Percentiles rank a stretch among this genome's conserved stretches.
These are phyloP conservation scores for Monoraphidium neglectum DNA, from an alignment of 139 green algal genomes.

Conservation along the genomic window DNA sequence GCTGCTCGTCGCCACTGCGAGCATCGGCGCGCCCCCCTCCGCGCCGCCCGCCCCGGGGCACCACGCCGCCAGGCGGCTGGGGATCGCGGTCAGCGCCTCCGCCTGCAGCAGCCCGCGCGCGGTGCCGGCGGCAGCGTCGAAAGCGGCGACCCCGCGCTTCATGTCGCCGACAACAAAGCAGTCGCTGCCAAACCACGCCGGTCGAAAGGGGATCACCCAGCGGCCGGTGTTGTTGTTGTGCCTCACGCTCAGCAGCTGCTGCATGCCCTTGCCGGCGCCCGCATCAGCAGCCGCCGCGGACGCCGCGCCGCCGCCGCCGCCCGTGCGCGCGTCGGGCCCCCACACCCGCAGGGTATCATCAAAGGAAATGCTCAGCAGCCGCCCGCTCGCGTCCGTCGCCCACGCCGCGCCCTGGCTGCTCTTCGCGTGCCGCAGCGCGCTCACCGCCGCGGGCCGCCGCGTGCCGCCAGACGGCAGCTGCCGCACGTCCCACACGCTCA, in stretches of 20 bases:
- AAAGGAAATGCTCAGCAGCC: constrained; percentile 61
- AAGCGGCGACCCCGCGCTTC: constrained; percentile 43
- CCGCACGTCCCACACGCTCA: constrained; percentile 68
- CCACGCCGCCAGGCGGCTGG: constrained; percentile 38
- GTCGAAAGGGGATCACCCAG: constrained; percentile 44
- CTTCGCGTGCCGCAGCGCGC: constrained; percentile 38
- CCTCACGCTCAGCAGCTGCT: constrained; percentile 25
- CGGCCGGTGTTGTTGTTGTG: constrained; percentile 57
- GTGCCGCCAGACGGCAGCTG: constrained; percentile 26
- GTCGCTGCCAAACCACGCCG: constrained; percentile 40
- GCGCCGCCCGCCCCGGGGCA: neutral
- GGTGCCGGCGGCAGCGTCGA: neutral
- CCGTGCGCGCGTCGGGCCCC: no score
- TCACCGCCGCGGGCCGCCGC: constrained; percentile 40
- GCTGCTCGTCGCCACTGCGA: constrained; percentile 47
- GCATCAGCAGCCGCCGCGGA: no score
- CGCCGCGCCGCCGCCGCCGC: no score
- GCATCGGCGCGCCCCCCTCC: constrained; percentile 1
- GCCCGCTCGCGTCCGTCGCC: constrained; percentile 53
- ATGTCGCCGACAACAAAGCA: constrained; percentile 41
- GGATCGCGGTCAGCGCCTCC: constrained; percentile 52
- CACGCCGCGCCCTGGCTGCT: constrained; percentile 71
- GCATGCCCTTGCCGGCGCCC: no score
- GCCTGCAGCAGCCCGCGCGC: constrained; percentile 1
- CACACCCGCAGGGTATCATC: constrained; percentile 76